Evolutionary conservation across 1,284 basidiomycete genomes (phyloP), one percentile per base, ranked within the genome.

Genomic region (Ustanciosporium gigantosporum): DNA sequence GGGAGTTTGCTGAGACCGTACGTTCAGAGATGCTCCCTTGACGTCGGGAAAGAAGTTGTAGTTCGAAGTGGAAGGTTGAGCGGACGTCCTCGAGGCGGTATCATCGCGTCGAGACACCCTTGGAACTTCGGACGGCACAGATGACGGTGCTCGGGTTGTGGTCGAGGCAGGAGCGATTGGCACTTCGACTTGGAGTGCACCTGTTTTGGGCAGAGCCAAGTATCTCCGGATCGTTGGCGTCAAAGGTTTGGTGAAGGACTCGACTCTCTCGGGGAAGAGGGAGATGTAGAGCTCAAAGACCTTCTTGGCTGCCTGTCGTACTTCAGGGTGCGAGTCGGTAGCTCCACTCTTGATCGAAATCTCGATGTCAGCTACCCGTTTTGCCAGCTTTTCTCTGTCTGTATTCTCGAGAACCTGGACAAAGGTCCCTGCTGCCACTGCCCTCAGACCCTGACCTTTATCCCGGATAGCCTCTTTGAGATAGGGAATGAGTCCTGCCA

Each of bases 301-400:
- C 24, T 71, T 67, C 56, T 80, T 81, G 7, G 76, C 78, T 9
- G 72, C 76, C 61, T 78, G 75, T 36, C 82, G 65, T 1, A 82
- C 82, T 37, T 82, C 80, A 0, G 78, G 70, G 61, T 81, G 80
- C 32, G 79, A 78, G 47, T 82, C 81, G 0, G 76, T 79, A 3
- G 79, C 80, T 53, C 79, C 79, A 42, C 73, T 74, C 47, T 70
- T 77, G 22, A 82, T 66, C 17, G 77, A 72, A 3, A 64, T 65
- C 52, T 82, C 82, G 20, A 82, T 50, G 15, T 78, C 73, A 52
- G 25, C 40, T 0, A 80, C n/a, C 45, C 53, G 34, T 74, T 48
- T 34, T 59, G 57, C 24, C 46, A 68, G 39, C 66, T 69, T n/a
- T 72, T 66, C 41, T 66, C 75, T 11, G 65, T 74, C 61, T 60